A percentile compares a stretch with the other conserved stretches of the same genome.
These are phyloP conservation scores for Chaetomium globosum DNA, from an alignment of 2,329 filamentous ascomycete genomes.

Conservation along the genomic window DNA sequence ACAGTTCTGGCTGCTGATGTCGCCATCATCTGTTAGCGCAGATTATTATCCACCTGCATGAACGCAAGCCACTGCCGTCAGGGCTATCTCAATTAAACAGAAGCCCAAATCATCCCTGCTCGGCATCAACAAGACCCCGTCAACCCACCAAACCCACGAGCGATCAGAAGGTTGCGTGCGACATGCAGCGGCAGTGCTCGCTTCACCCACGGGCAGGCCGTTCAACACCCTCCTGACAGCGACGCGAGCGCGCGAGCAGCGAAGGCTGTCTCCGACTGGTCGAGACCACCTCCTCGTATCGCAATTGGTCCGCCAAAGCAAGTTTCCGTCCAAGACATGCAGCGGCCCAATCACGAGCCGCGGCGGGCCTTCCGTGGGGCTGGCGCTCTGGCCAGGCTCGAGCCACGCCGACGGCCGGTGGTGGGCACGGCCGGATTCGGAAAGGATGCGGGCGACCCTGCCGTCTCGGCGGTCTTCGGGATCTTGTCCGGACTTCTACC, in stretches of 20 bases:
- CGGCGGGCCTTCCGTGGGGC: neutral
- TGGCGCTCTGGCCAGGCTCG: neutral
- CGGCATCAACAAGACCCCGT: neutral
- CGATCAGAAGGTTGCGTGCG: neutral
- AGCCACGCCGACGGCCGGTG: neutral
- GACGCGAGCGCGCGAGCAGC: neutral
- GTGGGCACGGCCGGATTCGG: slow-evolving; percentile 22
- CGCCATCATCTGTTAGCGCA: neutral
- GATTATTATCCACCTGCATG: neutral
- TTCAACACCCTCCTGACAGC: neutral
- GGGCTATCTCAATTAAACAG: neutral
- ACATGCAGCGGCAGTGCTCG: slow-evolving; percentile 11
- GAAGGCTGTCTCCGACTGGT: neutral
- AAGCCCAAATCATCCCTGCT: neutral
- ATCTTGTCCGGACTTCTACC: slow-evolving; percentile 1
- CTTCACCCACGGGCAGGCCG: neutral
- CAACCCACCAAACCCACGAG: neutral
- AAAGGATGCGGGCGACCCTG: slow-evolving; percentile 16
- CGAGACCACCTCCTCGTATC: neutral
- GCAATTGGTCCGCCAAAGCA: slow-evolving; percentile 14
- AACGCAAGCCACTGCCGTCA: neutral
- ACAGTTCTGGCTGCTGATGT: neutral
- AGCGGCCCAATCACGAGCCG: slow-evolving; percentile 13
- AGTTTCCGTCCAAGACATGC: slow-evolving; percentile 14
- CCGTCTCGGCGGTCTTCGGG: slow-evolving; percentile 12